Evolutionary conservation across 169 alveolate species (phyloP), one percentile per base, ranked within the genome.

Genomic region (Cryptosporidium sp.): DNA sequence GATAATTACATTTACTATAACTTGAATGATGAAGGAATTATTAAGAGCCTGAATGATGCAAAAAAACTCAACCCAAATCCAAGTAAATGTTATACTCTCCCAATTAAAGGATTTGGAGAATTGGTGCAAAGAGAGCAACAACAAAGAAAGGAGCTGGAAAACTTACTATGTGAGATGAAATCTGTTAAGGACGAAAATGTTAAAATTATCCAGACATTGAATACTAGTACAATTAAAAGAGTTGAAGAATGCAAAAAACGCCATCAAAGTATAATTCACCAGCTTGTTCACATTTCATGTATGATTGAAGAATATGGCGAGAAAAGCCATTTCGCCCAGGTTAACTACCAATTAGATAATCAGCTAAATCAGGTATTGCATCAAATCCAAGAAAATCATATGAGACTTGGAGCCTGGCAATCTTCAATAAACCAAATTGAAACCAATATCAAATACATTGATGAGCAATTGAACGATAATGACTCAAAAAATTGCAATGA

Each of bases 381-480:
- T 39, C 73, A 65, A 29, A 80, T 80, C 6, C 89, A 80, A 50
- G 89, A 80, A 62, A 80, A 80, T 26, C 73, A 80, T 8, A 80
- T 80, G 89, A 58, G 48, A 45, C 75, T 80, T 62, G 89, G 89
- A 39, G 67, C 70, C 21, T 80, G 89, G 89, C 89, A 80, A 26
- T 62, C 80, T 29, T 62, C 75, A 18, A 80, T 80, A 14, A 80
- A 59, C 31, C 89, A 80, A 39, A 80, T 80, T 61, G 75, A 80
- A 45, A 80, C 74, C 2, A 65, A 80, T 48, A 80, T 80, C n/a
- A 80, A 80, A 50, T 80, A 70, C 31, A 80, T 80, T 62, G 89
- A 65, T 16, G 89, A 80, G 21, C 73, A 59, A n/a, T 65, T 80
- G 55, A 29, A n/a, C n/a, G 89, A 80, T 7, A 29, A 39, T 29